phyloP scores from a whole-genome alignment of 2,329 filamentous ascomycete species.

The Coniella lustricola region DNA sequence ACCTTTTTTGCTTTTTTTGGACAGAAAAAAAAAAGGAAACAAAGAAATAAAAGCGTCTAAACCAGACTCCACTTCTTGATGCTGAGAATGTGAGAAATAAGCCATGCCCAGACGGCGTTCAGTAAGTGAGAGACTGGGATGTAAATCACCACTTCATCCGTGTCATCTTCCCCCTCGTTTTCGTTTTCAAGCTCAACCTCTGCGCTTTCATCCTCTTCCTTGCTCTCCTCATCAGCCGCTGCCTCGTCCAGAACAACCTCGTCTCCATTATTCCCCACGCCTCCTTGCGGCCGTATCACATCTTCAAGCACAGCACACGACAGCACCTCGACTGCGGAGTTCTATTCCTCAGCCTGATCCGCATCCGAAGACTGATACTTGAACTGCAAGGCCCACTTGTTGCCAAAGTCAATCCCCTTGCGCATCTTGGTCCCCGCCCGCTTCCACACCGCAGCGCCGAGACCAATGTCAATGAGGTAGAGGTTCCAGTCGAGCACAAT shows the following conservation, averaged over 20 bases:
- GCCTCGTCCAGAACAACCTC: too few relatives aligned
- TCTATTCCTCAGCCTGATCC: constrained; percentile 19
- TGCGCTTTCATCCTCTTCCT: too few relatives aligned
- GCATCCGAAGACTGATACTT: constrained; percentile 34
- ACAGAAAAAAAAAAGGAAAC: too few relatives aligned
- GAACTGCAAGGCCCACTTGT: constrained; percentile 76
- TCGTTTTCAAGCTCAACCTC: too few relatives aligned
- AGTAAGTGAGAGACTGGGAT: not conserved
- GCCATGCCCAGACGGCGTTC: not conserved
- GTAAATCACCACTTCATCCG: not conserved
- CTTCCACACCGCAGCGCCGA: constrained; percentile 76
- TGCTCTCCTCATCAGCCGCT: too few relatives aligned
- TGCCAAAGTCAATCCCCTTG: constrained; percentile 81
- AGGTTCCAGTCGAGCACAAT: constrained; percentile 59
- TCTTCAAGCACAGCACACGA: not conserved
- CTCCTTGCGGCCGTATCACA: not conserved
- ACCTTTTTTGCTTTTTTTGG: too few relatives aligned
- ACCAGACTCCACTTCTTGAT: not conserved
- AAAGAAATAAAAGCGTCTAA: not conserved
- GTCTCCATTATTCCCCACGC: too few relatives aligned
- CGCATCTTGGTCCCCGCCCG: constrained; percentile 75
- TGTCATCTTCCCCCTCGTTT: too few relatives aligned
- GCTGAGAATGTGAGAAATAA: not conserved
- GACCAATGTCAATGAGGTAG: constrained; percentile 79
- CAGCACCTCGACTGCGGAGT: not conserved